phyloP scores from a whole-genome alignment of 257 asterid species.

The Solanum rostratum region DNA sequence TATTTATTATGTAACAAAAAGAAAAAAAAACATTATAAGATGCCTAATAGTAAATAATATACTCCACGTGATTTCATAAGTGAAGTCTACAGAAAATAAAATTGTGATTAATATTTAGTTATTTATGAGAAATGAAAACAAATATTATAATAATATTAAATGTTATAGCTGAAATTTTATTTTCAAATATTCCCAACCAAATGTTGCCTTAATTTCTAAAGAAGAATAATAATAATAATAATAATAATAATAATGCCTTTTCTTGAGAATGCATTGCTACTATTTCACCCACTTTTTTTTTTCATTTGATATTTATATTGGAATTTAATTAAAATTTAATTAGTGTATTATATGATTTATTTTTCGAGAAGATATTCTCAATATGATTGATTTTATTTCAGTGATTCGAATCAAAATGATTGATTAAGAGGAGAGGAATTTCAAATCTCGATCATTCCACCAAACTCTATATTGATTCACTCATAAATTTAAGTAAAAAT shows the following conservation, averaged over 20 bases:
- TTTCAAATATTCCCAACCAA: neutral
- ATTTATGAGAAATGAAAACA: neutral
- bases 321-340: accelerated
- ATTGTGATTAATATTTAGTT: neutral
- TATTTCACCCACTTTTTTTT: neutral
- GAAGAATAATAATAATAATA: no score
- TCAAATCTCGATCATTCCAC: no score
- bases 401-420: no score
- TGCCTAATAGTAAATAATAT: neutral
- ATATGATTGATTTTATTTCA: no score
- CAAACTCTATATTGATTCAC: no score
- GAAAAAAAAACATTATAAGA: neutral
- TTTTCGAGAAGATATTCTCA: no score
- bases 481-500: no score
- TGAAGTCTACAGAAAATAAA: no score
- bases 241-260: neutral
- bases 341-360: accelerated
- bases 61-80: neutral
- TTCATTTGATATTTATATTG: accelerated
- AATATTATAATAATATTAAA: neutral
- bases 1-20: neutral
- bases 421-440: no score
- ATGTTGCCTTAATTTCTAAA: neutral
- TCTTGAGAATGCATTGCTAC: neutral
- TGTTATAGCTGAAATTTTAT: neutral